phyloP scores from a whole-genome alignment of 148 eudicot genomes.

The Fagopyrum tataricum region DNA sequence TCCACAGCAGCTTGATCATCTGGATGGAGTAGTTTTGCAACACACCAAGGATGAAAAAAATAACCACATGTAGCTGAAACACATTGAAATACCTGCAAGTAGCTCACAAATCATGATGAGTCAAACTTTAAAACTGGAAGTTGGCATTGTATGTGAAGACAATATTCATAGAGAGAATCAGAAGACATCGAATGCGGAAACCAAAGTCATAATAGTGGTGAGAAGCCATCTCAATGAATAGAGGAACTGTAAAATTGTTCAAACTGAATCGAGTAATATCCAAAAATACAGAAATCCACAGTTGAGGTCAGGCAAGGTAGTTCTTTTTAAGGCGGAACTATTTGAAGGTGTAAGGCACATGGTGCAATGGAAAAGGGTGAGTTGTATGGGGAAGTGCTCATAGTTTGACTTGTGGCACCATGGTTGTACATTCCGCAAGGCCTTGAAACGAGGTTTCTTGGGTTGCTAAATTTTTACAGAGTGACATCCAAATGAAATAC shows the following conservation, averaged over 20 bases:
- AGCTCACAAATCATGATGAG: background rate
- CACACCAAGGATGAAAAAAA: conserved; percentile 87
- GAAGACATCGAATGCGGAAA: background rate
- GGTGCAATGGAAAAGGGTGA: background rate
- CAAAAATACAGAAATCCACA: background rate
- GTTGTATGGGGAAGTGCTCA: background rate
- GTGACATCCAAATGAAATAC: background rate
- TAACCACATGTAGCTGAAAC: conserved; percentile 83
- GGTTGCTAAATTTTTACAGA: background rate
- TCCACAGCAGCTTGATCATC: conserved; percentile 37
- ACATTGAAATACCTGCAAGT: conserved; percentile 78
- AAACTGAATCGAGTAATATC: background rate
- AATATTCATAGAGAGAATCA: background rate
- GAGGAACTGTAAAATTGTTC: background rate
- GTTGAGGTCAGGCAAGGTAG: background rate
- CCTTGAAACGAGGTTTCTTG: background rate
- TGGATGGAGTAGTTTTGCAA: conserved; percentile 56
- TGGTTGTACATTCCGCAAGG: background rate
- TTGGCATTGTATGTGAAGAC: background rate
- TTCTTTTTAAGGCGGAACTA: background rate
- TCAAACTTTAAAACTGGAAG: background rate
- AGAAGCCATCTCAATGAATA: background rate
- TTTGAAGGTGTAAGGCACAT: background rate
- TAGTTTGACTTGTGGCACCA: background rate
- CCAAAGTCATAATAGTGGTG: background rate